Evolutionary conservation across 2,329 filamentous ascomycete species (phyloP).

Genomic region (Stagonosporopsis rhizophila): DNA sequence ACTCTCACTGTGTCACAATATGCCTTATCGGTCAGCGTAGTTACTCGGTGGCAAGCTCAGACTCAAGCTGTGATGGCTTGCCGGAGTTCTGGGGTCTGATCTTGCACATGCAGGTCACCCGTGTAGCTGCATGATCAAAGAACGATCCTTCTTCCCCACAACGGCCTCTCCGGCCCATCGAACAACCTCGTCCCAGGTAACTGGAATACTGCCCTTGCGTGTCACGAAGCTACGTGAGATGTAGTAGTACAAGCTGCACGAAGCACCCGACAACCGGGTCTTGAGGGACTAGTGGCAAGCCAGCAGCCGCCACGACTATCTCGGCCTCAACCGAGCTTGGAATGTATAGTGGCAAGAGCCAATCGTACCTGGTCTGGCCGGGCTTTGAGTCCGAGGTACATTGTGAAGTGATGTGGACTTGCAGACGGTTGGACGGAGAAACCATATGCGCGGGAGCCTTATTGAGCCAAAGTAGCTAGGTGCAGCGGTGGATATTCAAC

Average conservation of each 20-base stretch:
- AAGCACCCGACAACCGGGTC: conserved; percentile 43
- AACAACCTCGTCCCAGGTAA: conserved; percentile 36
- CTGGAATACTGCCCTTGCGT: conserved; percentile 40
- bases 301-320: conserved; percentile 24
- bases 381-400: background rate
- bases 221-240: conserved; percentile 30
- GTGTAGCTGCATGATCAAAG: conserved; percentile 36
- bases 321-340: conserved; percentile 38
- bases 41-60: background rate
- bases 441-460: background rate
- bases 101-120: conserved; percentile 40
- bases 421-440: background rate
- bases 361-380: background rate
- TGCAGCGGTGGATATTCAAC: conserved; percentile 1
- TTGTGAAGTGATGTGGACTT: background rate
- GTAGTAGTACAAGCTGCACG: conserved; percentile 33
- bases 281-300: conserved; percentile 32
- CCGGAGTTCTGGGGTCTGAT: conserved; percentile 18
- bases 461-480: background rate
- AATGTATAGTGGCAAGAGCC: conserved; percentile 17
- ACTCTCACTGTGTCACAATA: conserved; percentile 16
- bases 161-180: conserved; percentile 34
- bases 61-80: conserved; percentile 15
- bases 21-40: conserved; percentile 19
- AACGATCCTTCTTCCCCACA: conserved; percentile 36